Evolutionary conservation across 2,329 filamentous ascomycete species (phyloP), one percentile per base, ranked within the genome.

Genomic region (Diaporthe humulicola): DNA sequence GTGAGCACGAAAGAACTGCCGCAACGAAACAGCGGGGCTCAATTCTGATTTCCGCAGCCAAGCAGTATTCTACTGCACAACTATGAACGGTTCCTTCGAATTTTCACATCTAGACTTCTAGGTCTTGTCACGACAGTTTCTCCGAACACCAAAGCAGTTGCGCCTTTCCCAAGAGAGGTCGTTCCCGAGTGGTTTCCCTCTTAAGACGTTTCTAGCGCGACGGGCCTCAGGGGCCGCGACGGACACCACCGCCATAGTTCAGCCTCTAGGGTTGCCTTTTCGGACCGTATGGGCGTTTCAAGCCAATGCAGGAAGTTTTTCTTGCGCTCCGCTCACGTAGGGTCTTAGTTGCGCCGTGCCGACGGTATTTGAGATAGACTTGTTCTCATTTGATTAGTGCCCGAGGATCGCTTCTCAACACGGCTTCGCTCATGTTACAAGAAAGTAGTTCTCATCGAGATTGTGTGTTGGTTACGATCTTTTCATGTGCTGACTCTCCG

Each of bases 261-360:
- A 12, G 33, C 64, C 64, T 54, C 64, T 54, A 69, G n/a, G 17
- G 30, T 0, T 14, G n/a, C 19, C 33, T 38, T 28, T 67, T 38
- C 42, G 64, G 64, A 25, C 45, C 64, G 14, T 52, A 3, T 38
- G 50, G 45, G 38, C n/a, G 64, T 67, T 67, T 67, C 28, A 67
- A 67, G 64, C n/a, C 22, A 52, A n/a, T 14, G 30, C 40, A 12
- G 22, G 45, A 38, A 19, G 4, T 19, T 38, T n/a, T 67, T 19
- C 7, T 38, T 19, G 33, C n/a, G 48, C 33, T 40, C 15, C 33
- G 2, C 9, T 7, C 30, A 52, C 15, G 6, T 17, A 14, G 4
- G 10, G 4, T 28, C 19, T 69, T 58, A 36, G 56, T 36, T 25
- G 22, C 8, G 48, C 15, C 15, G 14, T 66, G 25, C 14, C 60